Evolutionary conservation across 345 rosid species (phyloP).

Genomic region (Moricandia arvensis): DNA sequence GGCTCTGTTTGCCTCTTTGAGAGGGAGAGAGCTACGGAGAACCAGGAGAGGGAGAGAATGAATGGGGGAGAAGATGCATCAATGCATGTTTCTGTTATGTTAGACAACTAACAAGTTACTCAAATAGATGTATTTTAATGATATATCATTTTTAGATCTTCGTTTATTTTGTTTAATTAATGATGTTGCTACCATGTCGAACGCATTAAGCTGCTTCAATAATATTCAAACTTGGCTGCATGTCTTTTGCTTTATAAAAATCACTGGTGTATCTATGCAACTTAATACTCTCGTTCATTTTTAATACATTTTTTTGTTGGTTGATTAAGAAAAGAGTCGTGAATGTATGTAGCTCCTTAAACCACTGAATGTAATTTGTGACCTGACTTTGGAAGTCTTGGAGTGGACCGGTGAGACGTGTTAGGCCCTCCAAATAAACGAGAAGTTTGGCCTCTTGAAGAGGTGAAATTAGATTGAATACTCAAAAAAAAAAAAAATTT

Average conservation of each 20-base stretch:
- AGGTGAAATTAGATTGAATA: background rate
- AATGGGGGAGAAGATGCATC: conserved; percentile 15
- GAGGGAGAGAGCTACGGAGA: conserved; percentile 11
- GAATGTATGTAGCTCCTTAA: background rate
- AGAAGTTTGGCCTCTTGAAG: background rate
- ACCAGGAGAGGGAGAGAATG: conserved; percentile 7
- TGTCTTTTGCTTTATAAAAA: background rate
- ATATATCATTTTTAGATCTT: background rate
- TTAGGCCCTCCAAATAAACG: background rate
- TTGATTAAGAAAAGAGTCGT: background rate
- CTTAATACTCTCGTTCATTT: background rate
- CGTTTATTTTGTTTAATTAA: background rate
- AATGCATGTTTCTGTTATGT: background rate
- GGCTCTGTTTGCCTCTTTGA: background rate
- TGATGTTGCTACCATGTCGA: conserved; percentile 19
- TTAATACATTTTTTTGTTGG: background rate
- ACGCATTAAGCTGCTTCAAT: conserved; percentile 18
- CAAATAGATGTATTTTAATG: background rate
- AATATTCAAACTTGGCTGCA: conserved; percentile 25
- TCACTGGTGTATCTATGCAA: background rate
- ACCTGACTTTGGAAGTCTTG: background rate
- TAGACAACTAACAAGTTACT: too few relatives aligned
- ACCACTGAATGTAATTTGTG: background rate
- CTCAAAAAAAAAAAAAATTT: background rate
- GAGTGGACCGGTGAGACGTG: background rate